phyloP scores from a whole-genome alignment of 179 eudicot species.

The Gypsophila paniculata region DNA sequence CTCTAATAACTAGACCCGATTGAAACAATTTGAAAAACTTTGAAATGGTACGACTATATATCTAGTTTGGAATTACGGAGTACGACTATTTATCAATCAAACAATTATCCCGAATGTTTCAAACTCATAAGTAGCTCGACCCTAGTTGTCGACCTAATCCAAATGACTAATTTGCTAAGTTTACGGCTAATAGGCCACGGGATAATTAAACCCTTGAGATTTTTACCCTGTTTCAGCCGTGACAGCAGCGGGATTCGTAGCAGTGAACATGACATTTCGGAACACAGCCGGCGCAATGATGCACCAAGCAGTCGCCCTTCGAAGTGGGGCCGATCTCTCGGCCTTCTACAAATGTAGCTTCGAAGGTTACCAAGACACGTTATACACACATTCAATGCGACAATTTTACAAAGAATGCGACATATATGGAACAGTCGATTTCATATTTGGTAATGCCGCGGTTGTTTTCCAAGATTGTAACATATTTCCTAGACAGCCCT shows the following conservation, averaged over 20 bases:
- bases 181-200: neutral
- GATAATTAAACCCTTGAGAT: neutral
- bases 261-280: constrained; percentile 37
- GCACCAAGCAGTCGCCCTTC: constrained; percentile 55
- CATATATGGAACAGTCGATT: constrained; percentile 48
- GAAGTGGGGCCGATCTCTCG: constrained; percentile 45
- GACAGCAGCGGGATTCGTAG: constrained; percentile 39
- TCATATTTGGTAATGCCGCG: constrained; percentile 48
- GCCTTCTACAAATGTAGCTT: constrained; percentile 47
- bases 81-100: no score
- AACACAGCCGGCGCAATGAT: constrained; percentile 51
- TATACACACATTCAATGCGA: constrained; percentile 47
- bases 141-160: no score
- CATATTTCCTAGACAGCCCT: constrained; percentile 38
- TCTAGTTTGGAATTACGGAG: no score
- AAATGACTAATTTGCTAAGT: no score
- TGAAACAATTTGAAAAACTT: no score
- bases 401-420: constrained; percentile 48
- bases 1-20: no score
- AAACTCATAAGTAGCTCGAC: no score
- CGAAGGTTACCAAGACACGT: constrained; percentile 57
- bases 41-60: no score
- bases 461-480: constrained; percentile 42
- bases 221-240: constrained; percentile 34
- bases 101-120: no score